A percentile compares a stretch with the other conserved stretches of the same genome.
Evolutionary conservation across 23 red algal genomes (phyloP).

Genomic region (Pyropia yezoensis): DNA sequence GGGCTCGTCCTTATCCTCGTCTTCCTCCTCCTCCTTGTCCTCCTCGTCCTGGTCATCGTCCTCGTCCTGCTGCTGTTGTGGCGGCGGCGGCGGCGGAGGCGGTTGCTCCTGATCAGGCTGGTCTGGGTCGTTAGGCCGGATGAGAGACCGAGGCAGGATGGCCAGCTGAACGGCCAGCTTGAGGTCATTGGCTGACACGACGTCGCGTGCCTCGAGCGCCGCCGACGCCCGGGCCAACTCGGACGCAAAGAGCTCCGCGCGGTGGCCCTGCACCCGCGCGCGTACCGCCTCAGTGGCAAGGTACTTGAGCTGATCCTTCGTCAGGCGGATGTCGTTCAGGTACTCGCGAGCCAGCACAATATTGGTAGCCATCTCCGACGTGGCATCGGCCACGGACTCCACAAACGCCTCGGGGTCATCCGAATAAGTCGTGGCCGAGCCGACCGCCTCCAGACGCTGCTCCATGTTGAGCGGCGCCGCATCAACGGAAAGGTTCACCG

Average conservation of each 20-base stretch:
- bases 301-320: constrained; percentile 64
- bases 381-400: constrained; percentile 15
- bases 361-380: constrained; percentile 71
- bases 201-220: constrained; percentile 74
- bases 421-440: constrained; percentile 41
- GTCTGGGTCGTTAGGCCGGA: constrained; percentile 26
- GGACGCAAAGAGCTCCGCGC: constrained; percentile 80
- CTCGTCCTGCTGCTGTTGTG: constrained; percentile 17
- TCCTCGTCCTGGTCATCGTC: constrained; percentile 34
- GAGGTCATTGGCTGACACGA: constrained; percentile 63
- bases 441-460: constrained; percentile 71
- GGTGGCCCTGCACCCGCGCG: constrained; percentile 74
- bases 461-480: constrained; percentile 65
- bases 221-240: constrained; percentile 80
- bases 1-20: constrained; percentile 53
- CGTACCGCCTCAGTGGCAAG: constrained; percentile 76
- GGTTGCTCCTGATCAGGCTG: constrained; percentile 56
- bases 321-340: constrained; percentile 65
- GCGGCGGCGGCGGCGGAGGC: constrained; percentile 68
- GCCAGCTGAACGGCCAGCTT: constrained; percentile 80
- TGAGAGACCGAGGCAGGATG: constrained; percentile 74
- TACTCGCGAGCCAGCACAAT: constrained; percentile 96
- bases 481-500: constrained; percentile 75
- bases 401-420: constrained; percentile 42
- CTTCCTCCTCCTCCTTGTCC: constrained; percentile 42